phyloP scores from a whole-genome alignment of 352 stramenopile species.

The Detonula confervacea region DNA sequence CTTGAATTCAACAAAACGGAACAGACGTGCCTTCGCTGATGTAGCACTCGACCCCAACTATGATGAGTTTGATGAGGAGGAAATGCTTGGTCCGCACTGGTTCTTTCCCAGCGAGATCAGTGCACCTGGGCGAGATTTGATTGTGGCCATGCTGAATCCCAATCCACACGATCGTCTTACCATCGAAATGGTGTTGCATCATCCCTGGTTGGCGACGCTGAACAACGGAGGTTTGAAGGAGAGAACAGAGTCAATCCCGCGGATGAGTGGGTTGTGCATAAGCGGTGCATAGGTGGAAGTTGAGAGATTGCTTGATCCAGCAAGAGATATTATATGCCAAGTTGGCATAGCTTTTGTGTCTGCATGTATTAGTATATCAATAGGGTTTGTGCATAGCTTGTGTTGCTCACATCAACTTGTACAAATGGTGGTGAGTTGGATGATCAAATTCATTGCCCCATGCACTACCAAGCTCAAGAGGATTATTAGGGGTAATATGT shows the following conservation, averaged over 20 bases:
- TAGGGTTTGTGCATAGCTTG: too few relatives aligned
- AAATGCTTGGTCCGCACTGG: constrained; percentile 82
- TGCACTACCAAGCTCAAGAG: too few relatives aligned
- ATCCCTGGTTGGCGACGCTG: constrained; percentile 67
- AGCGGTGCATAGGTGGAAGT: too few relatives aligned
- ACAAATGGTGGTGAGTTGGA: too few relatives aligned
- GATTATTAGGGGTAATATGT: too few relatives aligned
- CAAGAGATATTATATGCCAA: too few relatives aligned
- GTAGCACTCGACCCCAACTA: constrained; percentile 63
- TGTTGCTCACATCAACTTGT: too few relatives aligned
- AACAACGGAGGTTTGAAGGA: not conserved
- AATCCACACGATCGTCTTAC: constrained; percentile 70
- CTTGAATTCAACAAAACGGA: constrained; percentile 34
- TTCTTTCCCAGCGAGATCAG: constrained; percentile 79
- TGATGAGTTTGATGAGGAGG: constrained; percentile 72
- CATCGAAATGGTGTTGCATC: constrained; percentile 75
- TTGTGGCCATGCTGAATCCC: constrained; percentile 84
- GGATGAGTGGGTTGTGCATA: constrained; percentile 46
- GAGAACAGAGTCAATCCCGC: not conserved
- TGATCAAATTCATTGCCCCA: too few relatives aligned
- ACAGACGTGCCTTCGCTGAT: constrained; percentile 53
- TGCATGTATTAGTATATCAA: too few relatives aligned
- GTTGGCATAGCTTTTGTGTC: too few relatives aligned
- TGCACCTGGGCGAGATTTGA: constrained; percentile 74
- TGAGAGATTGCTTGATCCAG: too few relatives aligned